Conservation (phyloP, 202 grass and related monocot genomes). For the Carex arenaria region DNA sequence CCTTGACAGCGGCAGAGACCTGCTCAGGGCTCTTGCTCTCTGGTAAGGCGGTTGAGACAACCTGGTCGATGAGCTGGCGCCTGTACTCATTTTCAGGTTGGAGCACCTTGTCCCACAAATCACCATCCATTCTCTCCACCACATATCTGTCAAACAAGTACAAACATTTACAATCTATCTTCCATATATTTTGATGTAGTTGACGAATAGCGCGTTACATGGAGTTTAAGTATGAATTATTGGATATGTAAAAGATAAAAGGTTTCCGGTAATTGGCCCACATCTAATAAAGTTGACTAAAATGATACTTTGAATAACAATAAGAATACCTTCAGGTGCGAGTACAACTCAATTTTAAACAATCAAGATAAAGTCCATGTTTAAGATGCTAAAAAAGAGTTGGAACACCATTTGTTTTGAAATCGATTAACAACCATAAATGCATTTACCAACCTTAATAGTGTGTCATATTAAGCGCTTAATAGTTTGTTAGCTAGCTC, state of each 20-base stretch:
- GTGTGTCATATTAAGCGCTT: not conserved
- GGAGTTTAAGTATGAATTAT: not conserved
- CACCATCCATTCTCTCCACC: conserved; percentile 97
- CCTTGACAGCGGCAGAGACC: conserved; percentile 97
- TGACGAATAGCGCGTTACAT: not conserved
- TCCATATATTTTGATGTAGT: not conserved
- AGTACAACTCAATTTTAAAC: not conserved
- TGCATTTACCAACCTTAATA: not conserved
- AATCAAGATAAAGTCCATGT: not conserved
- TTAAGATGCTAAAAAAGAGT: not conserved
- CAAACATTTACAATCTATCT: not conserved
- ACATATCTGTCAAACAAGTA: conserved; percentile 57
- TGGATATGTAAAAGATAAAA: not conserved
- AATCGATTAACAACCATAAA: not conserved
- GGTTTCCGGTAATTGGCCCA: not conserved
- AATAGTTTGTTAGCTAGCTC: not conserved
- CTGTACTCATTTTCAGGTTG: conserved; percentile 97
- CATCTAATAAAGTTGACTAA: not conserved
- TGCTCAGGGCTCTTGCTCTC: conserved; percentile 99
- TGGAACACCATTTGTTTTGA: not conserved
- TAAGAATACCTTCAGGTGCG: not conserved
- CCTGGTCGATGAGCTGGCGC: conserved; percentile 96
- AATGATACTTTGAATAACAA: not conserved
- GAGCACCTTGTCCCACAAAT: conserved; percentile 98
- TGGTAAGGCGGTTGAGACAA: conserved; percentile 90